Conservation (phyloP, 495 filamentous ascomycete species). For the Extremus antarcticus region DNA sequence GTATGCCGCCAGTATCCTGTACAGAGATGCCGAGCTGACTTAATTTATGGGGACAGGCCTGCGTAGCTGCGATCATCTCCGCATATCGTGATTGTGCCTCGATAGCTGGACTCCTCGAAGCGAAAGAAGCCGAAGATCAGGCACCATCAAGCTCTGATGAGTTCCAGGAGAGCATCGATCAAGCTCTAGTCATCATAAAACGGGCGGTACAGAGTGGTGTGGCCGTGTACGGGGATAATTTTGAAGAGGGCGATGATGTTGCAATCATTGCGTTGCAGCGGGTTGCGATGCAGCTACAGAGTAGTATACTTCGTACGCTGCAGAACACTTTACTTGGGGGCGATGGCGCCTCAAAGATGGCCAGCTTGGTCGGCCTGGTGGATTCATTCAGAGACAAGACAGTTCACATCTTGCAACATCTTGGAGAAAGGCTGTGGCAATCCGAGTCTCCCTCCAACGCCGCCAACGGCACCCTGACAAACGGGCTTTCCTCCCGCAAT, state of each 20-base stretch:
- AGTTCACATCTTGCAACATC: not conserved
- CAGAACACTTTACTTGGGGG: not conserved
- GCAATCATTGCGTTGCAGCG: slow-evolving; percentile 19
- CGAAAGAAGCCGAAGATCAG: not conserved
- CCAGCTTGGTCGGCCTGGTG: not conserved
- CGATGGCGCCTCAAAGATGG: not conserved
- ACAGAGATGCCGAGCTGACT: not conserved
- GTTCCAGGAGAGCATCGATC: not conserved
- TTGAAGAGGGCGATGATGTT: slow-evolving; percentile 16
- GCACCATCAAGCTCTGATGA: not conserved
- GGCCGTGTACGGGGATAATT: slow-evolving; percentile 8
- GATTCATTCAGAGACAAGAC: not conserved
- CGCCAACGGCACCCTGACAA: not conserved
- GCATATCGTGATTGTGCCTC: slow-evolving; percentile 13
- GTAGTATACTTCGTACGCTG: slow-evolving; percentile 13
- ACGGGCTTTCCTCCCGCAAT: not conserved
- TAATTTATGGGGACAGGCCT: slow-evolving; percentile 5
- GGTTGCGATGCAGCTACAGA: slow-evolving; percentile 16
- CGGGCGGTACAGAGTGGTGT: not conserved
- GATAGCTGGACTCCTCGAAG: slow-evolving; percentile 15
- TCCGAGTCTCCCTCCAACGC: not conserved
- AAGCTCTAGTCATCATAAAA: not conserved
- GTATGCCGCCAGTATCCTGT: not conserved
- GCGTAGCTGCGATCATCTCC: slow-evolving; percentile 12
- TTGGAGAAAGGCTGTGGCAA: not conserved